Conservation (phyloP, 2,329 filamentous ascomycete species). For the Aspergillus viridinutans region DNA sequence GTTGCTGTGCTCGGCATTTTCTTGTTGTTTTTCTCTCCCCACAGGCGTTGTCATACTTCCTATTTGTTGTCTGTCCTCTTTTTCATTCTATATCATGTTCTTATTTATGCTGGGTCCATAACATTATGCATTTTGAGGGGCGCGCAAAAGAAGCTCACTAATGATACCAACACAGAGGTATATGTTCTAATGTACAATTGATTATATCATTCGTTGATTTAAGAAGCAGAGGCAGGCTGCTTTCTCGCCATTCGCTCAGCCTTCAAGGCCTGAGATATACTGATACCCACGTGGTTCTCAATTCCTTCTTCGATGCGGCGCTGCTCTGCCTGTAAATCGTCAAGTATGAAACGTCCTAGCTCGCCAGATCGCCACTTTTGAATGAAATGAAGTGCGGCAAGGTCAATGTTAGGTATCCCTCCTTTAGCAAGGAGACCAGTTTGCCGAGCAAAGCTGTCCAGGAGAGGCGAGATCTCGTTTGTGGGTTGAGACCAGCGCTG, state of each 20-base stretch:
- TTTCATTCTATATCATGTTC: slow-evolving; percentile 5
- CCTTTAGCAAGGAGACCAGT: slow-evolving; percentile 74
- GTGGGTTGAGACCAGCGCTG: slow-evolving; percentile 64
- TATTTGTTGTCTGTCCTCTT: slow-evolving; percentile 4
- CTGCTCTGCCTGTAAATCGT: slow-evolving; percentile 63
- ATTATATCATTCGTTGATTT: slow-evolving; percentile 17
- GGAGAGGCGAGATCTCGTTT: slow-evolving; percentile 72
- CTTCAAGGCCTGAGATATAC: slow-evolving; percentile 43
- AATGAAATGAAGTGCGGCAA: slow-evolving; percentile 73
- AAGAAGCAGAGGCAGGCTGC: slow-evolving; percentile 16
- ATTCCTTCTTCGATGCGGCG: slow-evolving; percentile 45
- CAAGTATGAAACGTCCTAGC: slow-evolving; percentile 73
- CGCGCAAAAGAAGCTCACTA: slow-evolving; percentile 9
- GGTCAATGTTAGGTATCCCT: slow-evolving; percentile 65
- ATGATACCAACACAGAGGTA: slow-evolving; percentile 15
- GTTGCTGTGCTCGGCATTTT: slow-evolving; percentile 12
- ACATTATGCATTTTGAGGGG: slow-evolving; percentile 11
- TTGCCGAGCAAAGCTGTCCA: slow-evolving; percentile 65
- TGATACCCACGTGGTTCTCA: slow-evolving; percentile 31
- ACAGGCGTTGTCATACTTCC: slow-evolving; percentile 20
- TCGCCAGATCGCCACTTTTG: slow-evolving; percentile 75
- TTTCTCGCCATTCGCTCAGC: slow-evolving; percentile 33
- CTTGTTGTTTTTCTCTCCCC: slow-evolving; percentile 5
- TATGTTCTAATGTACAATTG: slow-evolving; percentile 20
- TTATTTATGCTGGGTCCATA: slow-evolving; percentile 9